Conservation (phyloP, 805 yeast genomes). For the Priceomyces castillae region DNA sequence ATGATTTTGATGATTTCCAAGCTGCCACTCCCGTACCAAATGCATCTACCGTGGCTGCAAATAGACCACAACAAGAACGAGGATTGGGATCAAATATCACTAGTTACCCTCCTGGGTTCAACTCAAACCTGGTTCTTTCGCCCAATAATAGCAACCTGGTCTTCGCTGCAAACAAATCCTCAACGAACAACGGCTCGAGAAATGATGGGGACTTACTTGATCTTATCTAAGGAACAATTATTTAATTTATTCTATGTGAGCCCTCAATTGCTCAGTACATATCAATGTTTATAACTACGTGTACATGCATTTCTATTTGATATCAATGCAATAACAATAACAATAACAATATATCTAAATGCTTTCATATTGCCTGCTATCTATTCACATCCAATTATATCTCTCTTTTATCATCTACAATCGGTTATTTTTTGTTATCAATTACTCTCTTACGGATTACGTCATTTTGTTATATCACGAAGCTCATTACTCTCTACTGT, state of each 20-base stretch:
- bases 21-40: constrained; percentile 8
- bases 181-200: constrained; percentile 1
- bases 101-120: constrained; percentile 34
- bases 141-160: constrained; percentile 16
- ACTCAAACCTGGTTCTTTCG: constrained; percentile 23
- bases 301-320: too few relatives aligned
- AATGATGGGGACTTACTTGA: neutral
- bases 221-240: constrained; percentile 2
- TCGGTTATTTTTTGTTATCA: too few relatives aligned
- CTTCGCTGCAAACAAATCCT: neutral
- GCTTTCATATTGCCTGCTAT: too few relatives aligned
- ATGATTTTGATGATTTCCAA: constrained; percentile 30
- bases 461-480: too few relatives aligned
- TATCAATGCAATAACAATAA: too few relatives aligned
- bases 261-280: neutral
- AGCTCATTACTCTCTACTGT: too few relatives aligned
- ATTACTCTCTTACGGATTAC: neutral
- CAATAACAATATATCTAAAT: too few relatives aligned
- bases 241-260: neutral
- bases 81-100: constrained; percentile 2
- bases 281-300: too few relatives aligned
- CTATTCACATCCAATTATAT: too few relatives aligned
- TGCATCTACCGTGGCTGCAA: neutral
- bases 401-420: too few relatives aligned
- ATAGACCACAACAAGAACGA: neutral